These are phyloP conservation scores for Boletus patriciae DNA, from an alignment of 768 basidiomycete genomes.

Conservation along the genomic window DNA sequence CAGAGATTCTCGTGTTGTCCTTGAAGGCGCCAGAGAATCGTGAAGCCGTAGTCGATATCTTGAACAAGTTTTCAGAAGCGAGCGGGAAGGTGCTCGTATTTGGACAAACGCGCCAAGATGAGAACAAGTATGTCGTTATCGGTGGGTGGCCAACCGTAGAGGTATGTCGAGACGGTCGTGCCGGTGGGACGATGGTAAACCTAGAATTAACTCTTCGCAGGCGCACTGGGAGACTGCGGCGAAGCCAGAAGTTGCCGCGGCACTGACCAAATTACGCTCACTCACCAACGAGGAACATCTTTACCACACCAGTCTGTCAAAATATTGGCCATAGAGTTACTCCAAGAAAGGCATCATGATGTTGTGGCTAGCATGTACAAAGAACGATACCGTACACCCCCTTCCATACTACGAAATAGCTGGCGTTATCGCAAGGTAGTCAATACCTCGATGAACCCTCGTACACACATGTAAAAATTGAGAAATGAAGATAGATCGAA, in stretches of 20 bases:
- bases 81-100: slow-evolving; percentile 15
- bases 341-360: too few species aligned
- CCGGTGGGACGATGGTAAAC: neutral
- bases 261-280: too few species aligned
- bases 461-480: neutral
- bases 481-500: neutral
- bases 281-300: too few species aligned
- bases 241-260: too few species aligned
- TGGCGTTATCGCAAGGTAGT: neutral
- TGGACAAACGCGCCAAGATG: slow-evolving; percentile 21
- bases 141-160: slow-evolving; percentile 25
- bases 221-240: too few species aligned
- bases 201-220: too few species aligned
- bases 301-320: too few species aligned
- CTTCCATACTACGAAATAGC: neutral
- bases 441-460: neutral
- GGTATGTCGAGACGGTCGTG: slow-evolving; percentile 14
- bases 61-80: slow-evolving; percentile 13
- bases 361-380: neutral
- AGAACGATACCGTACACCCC: neutral
- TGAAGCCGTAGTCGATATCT: slow-evolving; percentile 4
- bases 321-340: neutral
- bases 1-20: neutral
- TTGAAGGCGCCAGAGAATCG: slow-evolving; percentile 19
- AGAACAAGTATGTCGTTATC: slow-evolving; percentile 20